phyloP scores from a whole-genome alignment of 345 rosid species.

The Citrus medica region DNA sequence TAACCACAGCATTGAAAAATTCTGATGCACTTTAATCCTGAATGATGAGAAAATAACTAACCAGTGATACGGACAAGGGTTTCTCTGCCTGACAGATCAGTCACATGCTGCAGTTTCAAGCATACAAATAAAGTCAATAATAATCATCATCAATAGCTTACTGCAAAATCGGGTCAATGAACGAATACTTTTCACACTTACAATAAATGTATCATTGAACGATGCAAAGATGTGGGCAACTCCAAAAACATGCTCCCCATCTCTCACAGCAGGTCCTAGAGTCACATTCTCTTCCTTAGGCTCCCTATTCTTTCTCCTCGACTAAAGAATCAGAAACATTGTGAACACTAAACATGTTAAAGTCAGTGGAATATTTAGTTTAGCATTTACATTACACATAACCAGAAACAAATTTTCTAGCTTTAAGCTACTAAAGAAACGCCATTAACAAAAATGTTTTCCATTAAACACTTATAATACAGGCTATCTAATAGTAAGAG shows the following conservation, averaged over 20 bases:
- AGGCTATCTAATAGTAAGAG: no score
- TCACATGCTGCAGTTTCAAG: slow-evolving; percentile 36
- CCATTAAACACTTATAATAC: background rate
- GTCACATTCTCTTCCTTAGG: slow-evolving; percentile 46
- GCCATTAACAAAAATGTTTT: background rate
- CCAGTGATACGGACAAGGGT: slow-evolving; percentile 50
- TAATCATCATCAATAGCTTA: background rate
- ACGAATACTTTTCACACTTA: slow-evolving; percentile 12
- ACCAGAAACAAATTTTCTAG: background rate
- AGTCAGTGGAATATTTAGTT: background rate
- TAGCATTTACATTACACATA: background rate
- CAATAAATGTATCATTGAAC: slow-evolving; percentile 47
- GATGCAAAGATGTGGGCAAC: slow-evolving; percentile 49
- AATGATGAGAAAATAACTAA: background rate
- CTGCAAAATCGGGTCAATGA: no score
- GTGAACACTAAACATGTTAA: background rate
- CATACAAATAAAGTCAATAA: background rate
- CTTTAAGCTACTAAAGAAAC: background rate
- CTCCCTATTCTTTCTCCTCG: slow-evolving; percentile 37
- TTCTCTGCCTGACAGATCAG: slow-evolving; percentile 51
- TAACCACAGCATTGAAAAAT: background rate
- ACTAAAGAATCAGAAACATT: slow-evolving; percentile 13
- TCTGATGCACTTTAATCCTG: background rate
- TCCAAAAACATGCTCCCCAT: slow-evolving; percentile 42
- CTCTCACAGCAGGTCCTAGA: slow-evolving; percentile 32